Evolutionary conservation across 2,329 filamentous ascomycete species (phyloP), one percentile per base, ranked within the genome.

Genomic region (Cordyceps cicadae): DNA sequence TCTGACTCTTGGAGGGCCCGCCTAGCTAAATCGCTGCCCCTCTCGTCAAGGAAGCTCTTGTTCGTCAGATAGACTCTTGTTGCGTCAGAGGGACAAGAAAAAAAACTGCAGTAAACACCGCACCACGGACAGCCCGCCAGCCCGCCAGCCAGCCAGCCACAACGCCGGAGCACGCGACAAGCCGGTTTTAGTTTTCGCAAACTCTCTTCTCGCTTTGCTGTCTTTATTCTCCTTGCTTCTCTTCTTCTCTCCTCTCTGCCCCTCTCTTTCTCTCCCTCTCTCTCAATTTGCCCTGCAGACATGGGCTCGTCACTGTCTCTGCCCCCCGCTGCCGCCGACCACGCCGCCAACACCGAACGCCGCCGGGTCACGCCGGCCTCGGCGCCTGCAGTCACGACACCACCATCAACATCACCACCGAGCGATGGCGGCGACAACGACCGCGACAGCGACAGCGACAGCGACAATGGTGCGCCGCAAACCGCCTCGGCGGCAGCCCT

Each of bases 91-190:
- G 12, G 14, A 12, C 3, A 52, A 7, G 9, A 26, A 37, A 51
- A 51, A 58, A 51, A 57, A 49, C 43, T 58, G 55, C 55, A 46
- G 34, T 50, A 58, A 58, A 58, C 55, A 58, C 45, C 55, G 45
- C 55, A 41, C 34, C 14, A 21, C 43, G 8, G 8, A 34, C 26
- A 51, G 55, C 24, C 55, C 51, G 29, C 24, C 55, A 58, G 29
- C 29, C 29, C 24, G 24, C 24, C 55, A 51, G 55, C 55, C 55
- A 51, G 55, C 55, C 55, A 58, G 29, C 29, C 29, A 29, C 29
- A 29, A 29, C 24, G 24, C 55, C 12, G 21, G n/a, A 51, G 55
- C 55, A 58, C 55, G 55, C 55, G 55, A 58, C 55, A 51, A 34
- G 24, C 34, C 9, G 21, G 7, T 19, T 39, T 39, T 24, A 26